Evolutionary conservation across 768 basidiomycete genomes (phyloP).

Genomic region (Asterophora lycoperdoides): DNA sequence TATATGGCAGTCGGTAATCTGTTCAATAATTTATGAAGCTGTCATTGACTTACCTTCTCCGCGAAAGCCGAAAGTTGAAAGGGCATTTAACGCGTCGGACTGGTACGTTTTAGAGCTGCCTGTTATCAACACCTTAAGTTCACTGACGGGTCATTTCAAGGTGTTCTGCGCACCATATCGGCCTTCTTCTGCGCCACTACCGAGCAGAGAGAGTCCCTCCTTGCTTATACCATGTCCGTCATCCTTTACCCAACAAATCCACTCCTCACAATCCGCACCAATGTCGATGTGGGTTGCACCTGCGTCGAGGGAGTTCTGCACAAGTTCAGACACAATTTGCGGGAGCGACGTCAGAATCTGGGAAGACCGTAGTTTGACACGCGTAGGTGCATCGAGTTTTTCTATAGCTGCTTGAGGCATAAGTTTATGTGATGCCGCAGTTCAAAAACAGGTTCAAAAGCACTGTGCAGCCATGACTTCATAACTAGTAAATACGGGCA

Average conservation of each 20-base stretch:
- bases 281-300: slow-evolving; percentile 63
- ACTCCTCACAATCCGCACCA: slow-evolving; percentile 69
- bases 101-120: slow-evolving; percentile 72
- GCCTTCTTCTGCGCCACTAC: slow-evolving; percentile 44
- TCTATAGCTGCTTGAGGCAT: slow-evolving; percentile 27
- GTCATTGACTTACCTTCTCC: slow-evolving; percentile 71
- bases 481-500: no score
- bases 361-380: slow-evolving; percentile 71
- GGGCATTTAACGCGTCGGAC: slow-evolving; percentile 42
- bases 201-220: slow-evolving; percentile 53
- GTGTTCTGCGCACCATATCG: slow-evolving; percentile 62
- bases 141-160: not conserved
- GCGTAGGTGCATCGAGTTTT: slow-evolving; percentile 58
- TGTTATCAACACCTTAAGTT: slow-evolving; percentile 22
- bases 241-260: slow-evolving; percentile 84
- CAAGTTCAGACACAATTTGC: slow-evolving; percentile 76
- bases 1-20: slow-evolving; percentile 23
- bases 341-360: slow-evolving; percentile 80
- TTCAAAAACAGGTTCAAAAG: no score
- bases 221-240: slow-evolving; percentile 75
- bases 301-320: slow-evolving; percentile 91
- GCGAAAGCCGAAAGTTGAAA: slow-evolving; percentile 82
- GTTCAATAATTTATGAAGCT: not conserved
- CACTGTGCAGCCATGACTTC: no score
- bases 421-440: not conserved